phyloP scores from a whole-genome alignment of 2,329 filamentous ascomycete genomes.

The Colletotrichum sp. region DNA sequence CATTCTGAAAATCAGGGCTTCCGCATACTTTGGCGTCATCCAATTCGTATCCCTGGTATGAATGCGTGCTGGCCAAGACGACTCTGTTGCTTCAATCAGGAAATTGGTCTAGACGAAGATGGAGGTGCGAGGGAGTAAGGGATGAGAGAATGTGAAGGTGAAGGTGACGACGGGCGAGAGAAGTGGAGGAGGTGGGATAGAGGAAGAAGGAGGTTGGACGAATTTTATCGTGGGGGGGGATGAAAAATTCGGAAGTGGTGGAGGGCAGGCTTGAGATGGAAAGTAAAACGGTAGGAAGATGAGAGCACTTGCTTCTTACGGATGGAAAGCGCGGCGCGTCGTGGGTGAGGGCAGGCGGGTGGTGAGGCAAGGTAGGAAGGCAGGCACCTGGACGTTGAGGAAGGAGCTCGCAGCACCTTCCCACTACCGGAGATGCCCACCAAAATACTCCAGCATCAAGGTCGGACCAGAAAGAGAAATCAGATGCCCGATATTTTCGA shows the following conservation, averaged over 20 bases:
- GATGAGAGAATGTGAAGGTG: neutral
- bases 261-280: neutral
- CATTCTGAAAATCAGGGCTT: slow-evolving; percentile 29
- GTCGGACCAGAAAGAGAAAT: neutral
- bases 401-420: neutral
- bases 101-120: neutral
- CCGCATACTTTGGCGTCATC: neutral
- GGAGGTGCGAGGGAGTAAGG: neutral
- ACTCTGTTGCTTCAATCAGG: slow-evolving; percentile 7
- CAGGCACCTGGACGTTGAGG: neutral
- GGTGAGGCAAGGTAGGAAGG: neutral
- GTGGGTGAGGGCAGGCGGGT: neutral
- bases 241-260: neutral
- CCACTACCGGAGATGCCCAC: neutral
- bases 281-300: neutral
- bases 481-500: neutral
- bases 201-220: neutral
- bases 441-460: neutral
- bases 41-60: slow-evolving; percentile 2
- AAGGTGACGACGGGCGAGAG: neutral
- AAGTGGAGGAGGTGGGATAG: neutral
- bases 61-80: slow-evolving; percentile 11
- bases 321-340: neutral
- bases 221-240: neutral
- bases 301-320: neutral